These are phyloP conservation scores for Pneumocystis murina DNA, from an alignment of 1,139 yeast species.

Conservation along the genomic window DNA sequence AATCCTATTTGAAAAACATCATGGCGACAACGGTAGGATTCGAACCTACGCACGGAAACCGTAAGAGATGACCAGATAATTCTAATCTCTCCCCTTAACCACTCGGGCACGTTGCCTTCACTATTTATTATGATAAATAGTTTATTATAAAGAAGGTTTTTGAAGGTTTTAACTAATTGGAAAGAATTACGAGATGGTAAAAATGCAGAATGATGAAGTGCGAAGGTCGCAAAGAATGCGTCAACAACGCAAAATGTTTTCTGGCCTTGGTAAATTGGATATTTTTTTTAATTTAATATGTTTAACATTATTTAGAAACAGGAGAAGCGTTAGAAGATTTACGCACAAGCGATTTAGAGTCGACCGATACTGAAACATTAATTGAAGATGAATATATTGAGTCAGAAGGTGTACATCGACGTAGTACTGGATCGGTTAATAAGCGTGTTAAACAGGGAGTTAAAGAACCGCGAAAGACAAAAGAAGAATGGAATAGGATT, in stretches of 20 bases:
- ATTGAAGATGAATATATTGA: neutral
- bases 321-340: neutral
- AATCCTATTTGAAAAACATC: no score
- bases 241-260: neutral
- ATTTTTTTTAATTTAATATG: no score
- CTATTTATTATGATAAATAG: no score
- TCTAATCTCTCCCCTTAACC: slow-evolving; percentile 1
- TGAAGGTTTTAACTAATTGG: no score
- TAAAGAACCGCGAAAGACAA: neutral
- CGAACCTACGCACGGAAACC: slow-evolving; percentile 1
- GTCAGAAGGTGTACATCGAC: neutral
- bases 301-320: neutral
- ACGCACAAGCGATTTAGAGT: neutral
- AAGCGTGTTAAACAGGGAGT: neutral
- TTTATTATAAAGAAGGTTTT: neutral
- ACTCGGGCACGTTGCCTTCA: neutral
- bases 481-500: neutral
- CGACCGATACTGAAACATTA: neutral
- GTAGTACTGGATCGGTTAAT: neutral
- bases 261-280: neutral
- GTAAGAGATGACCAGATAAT: neutral
- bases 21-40: neutral
- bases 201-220: neutral
- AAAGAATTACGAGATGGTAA: no score
- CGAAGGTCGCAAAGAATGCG: neutral